Base-by-base conservation (phyloP, 2,329 filamentous ascomycete species). In the Lomentospora prolificans region DNA sequence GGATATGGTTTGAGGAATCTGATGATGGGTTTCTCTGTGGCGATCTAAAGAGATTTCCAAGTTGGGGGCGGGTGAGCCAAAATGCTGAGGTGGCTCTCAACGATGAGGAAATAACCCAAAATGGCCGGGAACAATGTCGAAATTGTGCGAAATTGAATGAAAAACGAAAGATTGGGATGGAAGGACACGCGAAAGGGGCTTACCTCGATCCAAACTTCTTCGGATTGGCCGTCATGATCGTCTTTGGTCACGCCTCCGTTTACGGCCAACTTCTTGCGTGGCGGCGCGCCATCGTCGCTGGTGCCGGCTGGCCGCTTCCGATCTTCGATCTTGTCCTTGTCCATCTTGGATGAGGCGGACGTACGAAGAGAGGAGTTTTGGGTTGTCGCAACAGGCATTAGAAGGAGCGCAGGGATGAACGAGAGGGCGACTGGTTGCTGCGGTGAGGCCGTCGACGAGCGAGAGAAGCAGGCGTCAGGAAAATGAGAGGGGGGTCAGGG, bases 301-400 rank as follows among this genome's bases (percentile, higher is more conserved):
- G 86, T 87, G 72, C 82, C 80, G 68, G 90, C 89, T 68, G 90
- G 87, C 82, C 94, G 85, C 82, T 99, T 99, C 82, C 94, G 90
- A 79, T 97, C 94, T 81, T 99, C 94, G 92, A 97, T 99, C 56
- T 59, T 60, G 33, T 60, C 59, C 54, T 59, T 60, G 48, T 60
- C 59, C 57, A 59, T 58, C 82, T 94, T 96, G 78, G 84, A 78
- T 75, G 89, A 80, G 80, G 85, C 85, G 76, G 89, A 86, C 78
- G 87, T 83, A 81, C 84, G 82, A 79, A 85, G 80, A 69, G 75
- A 72, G 72, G 85, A 79, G 73, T 84, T 81, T 70, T 80, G 79
- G 64, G 82, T 80, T 75, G 88, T 86, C 76, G 88, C 84, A 81
- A 88, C 82, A 86, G 85, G 85, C 89, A 95, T 95, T 81, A 90